Evolutionary conservation across 768 basidiomycete genomes (phyloP).

Genomic region (Filobasidium wieringae): DNA sequence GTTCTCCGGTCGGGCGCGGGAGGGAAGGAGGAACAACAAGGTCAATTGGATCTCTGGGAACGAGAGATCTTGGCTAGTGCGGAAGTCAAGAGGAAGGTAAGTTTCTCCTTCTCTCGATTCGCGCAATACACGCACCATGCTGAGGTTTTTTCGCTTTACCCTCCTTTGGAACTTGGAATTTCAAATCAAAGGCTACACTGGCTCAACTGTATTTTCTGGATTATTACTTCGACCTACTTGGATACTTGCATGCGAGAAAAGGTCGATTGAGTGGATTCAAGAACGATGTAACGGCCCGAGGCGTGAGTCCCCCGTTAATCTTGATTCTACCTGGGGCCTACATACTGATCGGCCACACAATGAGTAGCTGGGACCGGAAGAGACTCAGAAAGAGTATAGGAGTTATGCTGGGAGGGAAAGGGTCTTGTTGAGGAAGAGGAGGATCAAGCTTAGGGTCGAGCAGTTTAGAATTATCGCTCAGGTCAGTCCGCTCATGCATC

Average conservation of each 20-base stretch:
- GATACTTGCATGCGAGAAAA: constrained; percentile 75
- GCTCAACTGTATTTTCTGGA: constrained; percentile 96
- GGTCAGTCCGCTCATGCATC: constrained; percentile 13
- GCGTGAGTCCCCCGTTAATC: too few species aligned
- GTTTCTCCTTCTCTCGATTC: not conserved
- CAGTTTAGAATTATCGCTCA: constrained; percentile 98
- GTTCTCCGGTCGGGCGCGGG: constrained; percentile 1
- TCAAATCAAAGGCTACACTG: constrained; percentile 58
- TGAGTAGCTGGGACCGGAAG: constrained; percentile 11
- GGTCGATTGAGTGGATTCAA: constrained; percentile 74
- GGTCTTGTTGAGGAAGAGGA: constrained; percentile 76
- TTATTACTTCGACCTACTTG: constrained; percentile 92
- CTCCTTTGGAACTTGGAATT: too few species aligned
- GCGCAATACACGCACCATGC: too few species aligned
- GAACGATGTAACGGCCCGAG: constrained; percentile 60
- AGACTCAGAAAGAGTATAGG: constrained; percentile 60
- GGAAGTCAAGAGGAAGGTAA: constrained; percentile 72
- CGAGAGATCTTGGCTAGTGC: constrained; percentile 65
- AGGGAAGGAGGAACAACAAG: not conserved
- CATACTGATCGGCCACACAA: constrained; percentile 36
- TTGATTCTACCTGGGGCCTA: not conserved
- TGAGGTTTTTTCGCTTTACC: not conserved
- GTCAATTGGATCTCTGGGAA: constrained; percentile 52
- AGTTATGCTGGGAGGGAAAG: constrained; percentile 91
- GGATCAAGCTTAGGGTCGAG: constrained; percentile 82